A percentile compares a stretch with the other conserved stretches of the same genome.
phyloP scores from a whole-genome alignment of 768 basidiomycete genomes.

The Naganishia kalamii region DNA sequence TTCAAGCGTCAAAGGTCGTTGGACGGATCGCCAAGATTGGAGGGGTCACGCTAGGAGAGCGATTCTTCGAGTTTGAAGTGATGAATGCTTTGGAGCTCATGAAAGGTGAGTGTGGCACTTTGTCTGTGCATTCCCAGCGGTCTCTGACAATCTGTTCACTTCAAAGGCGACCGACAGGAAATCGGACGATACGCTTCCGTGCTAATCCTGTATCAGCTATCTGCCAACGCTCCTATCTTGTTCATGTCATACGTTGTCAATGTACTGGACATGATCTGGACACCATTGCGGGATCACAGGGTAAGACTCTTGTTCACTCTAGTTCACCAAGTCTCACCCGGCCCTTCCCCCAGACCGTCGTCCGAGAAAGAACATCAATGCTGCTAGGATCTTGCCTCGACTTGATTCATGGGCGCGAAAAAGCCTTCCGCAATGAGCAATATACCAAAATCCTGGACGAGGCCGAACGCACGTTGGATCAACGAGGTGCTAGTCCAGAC shows the following conservation, averaged over 20 bases:
- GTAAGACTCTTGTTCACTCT: slow-evolving; percentile 45
- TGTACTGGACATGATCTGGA: slow-evolving; percentile 87
- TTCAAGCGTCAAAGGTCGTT: slow-evolving; percentile 76
- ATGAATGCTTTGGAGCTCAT: slow-evolving; percentile 74
- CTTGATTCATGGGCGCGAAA: slow-evolving; percentile 68
- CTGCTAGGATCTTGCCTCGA: slow-evolving; percentile 87
- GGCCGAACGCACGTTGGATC: slow-evolving; percentile 68
- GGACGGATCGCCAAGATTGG: slow-evolving; percentile 69
- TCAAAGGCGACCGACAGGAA: slow-evolving; percentile 62
- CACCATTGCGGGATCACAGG: slow-evolving; percentile 78
- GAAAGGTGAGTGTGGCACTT: slow-evolving; percentile 37
- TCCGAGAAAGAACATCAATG: slow-evolving; percentile 87
- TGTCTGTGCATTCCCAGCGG: no score
- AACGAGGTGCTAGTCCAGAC: slow-evolving; percentile 66
- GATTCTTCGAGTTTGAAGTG: slow-evolving; percentile 84
- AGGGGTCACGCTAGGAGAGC: slow-evolving; percentile 74
- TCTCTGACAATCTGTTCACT: neutral
- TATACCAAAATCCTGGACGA: slow-evolving; percentile 79
- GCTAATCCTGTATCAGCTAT: slow-evolving; percentile 86
- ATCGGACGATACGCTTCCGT: slow-evolving; percentile 86
- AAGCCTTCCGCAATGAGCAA: slow-evolving; percentile 54
- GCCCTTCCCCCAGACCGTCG: slow-evolving; percentile 52
- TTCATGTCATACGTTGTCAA: slow-evolving; percentile 81
- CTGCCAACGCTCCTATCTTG: slow-evolving; percentile 75
- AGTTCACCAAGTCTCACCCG: neutral